Evolutionary conservation across 768 basidiomycete species (phyloP).

Genomic region (Russula lepida): DNA sequence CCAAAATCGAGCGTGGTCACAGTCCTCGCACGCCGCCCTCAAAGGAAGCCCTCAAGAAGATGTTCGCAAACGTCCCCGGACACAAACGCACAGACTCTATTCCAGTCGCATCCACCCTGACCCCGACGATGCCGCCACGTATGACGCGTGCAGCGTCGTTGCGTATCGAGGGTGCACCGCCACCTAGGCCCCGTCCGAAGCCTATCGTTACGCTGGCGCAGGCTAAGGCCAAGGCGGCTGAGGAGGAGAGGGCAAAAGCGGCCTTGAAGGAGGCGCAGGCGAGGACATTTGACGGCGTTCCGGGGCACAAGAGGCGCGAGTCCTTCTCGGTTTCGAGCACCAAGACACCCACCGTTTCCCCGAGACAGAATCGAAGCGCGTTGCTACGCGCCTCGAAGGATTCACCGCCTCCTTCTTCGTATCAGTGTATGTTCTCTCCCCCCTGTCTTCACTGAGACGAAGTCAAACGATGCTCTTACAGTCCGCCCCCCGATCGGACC

Average conservation of each 20-base stretch:
- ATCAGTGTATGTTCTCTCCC: slow-evolving; percentile 14
- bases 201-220: slow-evolving; percentile 7
- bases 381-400: slow-evolving; percentile 36
- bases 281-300: slow-evolving; percentile 64
- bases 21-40: slow-evolving; percentile 45
- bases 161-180: slow-evolving; percentile 46
- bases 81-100: slow-evolving; percentile 69
- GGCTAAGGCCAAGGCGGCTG: slow-evolving; percentile 25
- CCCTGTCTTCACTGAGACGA: too few species aligned
- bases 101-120: slow-evolving; percentile 62
- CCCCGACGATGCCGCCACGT: slow-evolving; percentile 62
- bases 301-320: slow-evolving; percentile 76
- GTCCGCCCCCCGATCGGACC: slow-evolving; percentile 14
- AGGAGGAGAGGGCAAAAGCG: slow-evolving; percentile 26
- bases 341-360: slow-evolving; percentile 35
- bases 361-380: slow-evolving; percentile 39
- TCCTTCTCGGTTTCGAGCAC: slow-evolving; percentile 59
- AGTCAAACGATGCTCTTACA: not conserved
- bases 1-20: slow-evolving; percentile 32
- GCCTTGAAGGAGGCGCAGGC: slow-evolving; percentile 28
- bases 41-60: slow-evolving; percentile 52
- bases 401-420: slow-evolving; percentile 30
- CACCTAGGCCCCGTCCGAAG: slow-evolving; percentile 27
- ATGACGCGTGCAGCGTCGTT: slow-evolving; percentile 72
- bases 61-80: slow-evolving; percentile 72